Base-by-base conservation (phyloP, 1,139 yeast species). In the Taiozyma sp. region DNA sequence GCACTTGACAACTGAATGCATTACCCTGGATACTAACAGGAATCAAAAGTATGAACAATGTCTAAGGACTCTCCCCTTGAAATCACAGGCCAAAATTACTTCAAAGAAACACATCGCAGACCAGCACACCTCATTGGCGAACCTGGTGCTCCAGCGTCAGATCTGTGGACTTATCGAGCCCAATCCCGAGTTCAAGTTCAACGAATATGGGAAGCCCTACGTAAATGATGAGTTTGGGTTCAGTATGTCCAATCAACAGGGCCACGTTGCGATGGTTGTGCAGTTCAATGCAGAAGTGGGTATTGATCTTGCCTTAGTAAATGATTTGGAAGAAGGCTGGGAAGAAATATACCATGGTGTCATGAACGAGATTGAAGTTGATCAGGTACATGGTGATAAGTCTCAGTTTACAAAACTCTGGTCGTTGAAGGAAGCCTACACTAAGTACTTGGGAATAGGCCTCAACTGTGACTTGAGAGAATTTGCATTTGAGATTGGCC, bases 351-450 rank as follows among this genome's bases (percentile, higher is more conserved):
- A 37, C 14, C 24, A 13, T 19, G 41, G 14, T 11, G 24, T 37
- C 2, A 37, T 37, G 41, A 37, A 37, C 8, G 41, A 37, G 7
- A 19, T 37, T 19, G 41, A 37, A 21, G 10, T 37, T 37, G 24
- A 19, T 10, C 41, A 37, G 11, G 41, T 37, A 2, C 14, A 14
- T 21, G 24, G 7, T 37, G 43, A 40, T 24, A 40, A 40, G 16
- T 14, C 21, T 24, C 43, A 22, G 8, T 40, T 40, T 24, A 22
- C 43, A 13, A 24, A 22, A 7, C 29, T 22, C 10, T 86, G 93
- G 95, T 84, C 93, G 0, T 63, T 85, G 50, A 86, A 86, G 60
- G 95, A 86, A 62, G 79, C 87, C 35, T 84, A 80, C 56, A 76
- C 85, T 3, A 86, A 85, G 59, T 74, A 73, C 28, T 56, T 76